Conservation (phyloP, 371 early-diverging fungal genomes). For the Rhizomucor miehei region DNA sequence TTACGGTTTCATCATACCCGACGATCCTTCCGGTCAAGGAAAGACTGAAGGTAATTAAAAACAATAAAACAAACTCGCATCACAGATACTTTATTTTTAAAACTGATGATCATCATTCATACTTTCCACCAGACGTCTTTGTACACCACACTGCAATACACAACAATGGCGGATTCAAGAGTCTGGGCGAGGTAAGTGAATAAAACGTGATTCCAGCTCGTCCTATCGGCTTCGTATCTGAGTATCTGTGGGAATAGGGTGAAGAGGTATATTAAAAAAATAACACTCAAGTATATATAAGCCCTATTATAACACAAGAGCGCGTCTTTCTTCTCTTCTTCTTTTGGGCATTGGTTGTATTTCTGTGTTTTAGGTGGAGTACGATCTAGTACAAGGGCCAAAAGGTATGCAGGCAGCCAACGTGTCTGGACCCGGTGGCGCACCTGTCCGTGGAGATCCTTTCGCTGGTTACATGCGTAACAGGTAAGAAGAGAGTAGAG, state of each 20-base stretch:
- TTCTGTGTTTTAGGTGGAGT: no score
- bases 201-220: constrained; percentile 2
- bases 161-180: constrained; percentile 82
- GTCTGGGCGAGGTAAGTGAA: constrained; percentile 69
- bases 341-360: not conserved
- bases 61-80: not conserved
- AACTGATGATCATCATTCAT: not conserved
- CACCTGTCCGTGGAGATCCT: constrained; percentile 74
- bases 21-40: constrained; percentile 46
- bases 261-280: constrained; percentile 41
- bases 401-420: constrained; percentile 86
- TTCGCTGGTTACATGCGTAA: constrained; percentile 9
- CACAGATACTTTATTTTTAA: no score
- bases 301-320: not conserved
- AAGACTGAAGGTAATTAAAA: constrained; percentile 56
- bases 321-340: not conserved
- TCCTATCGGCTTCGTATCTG: not conserved
- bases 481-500: constrained; percentile 4
- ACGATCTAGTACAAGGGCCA: constrained; percentile 71
- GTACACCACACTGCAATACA: constrained; percentile 87
- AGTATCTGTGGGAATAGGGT: constrained; percentile 25
- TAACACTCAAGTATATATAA: constrained; percentile 1
- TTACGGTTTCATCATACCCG: constrained; percentile 84
- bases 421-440: constrained; percentile 77
- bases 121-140: constrained; percentile 55